phyloP scores from a whole-genome alignment of 2,329 filamentous ascomycete genomes.

The Neobulgaria alba region DNA sequence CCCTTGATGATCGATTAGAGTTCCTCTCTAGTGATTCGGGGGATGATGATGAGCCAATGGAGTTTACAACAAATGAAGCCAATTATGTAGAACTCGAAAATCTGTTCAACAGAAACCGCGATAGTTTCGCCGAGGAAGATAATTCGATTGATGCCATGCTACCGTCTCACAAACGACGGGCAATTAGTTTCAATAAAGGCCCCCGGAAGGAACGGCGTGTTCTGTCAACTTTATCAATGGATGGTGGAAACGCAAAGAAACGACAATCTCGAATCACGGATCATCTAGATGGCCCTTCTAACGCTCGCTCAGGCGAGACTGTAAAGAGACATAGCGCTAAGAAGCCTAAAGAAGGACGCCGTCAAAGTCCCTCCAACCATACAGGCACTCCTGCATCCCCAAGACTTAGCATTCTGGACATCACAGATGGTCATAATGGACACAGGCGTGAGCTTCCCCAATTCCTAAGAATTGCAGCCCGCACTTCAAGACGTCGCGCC shows the following conservation, averaged over 20 bases:
- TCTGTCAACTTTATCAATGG: conserved; percentile 7
- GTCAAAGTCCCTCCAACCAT: too few species aligned
- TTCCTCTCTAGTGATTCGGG: conserved; percentile 24
- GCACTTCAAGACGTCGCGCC: conserved; percentile 40
- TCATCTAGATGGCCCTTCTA: conserved; percentile 11
- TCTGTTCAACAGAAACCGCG: conserved; percentile 14
- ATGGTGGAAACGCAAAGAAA: conserved; percentile 1
- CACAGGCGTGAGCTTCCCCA: conserved; percentile 30
- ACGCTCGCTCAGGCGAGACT: neutral
- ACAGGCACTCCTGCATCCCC: conserved; percentile 27
- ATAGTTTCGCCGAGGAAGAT: conserved; percentile 25
- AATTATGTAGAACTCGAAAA: conserved; percentile 5
- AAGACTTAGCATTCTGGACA: conserved; percentile 51
- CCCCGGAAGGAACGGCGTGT: conserved; percentile 15
- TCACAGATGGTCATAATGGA: conserved; percentile 32
- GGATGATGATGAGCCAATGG: conserved; percentile 1
- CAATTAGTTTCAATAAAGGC: conserved; percentile 3
- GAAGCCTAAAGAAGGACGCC: neutral
- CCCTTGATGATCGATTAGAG: conserved; percentile 3
- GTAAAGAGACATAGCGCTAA: neutral
- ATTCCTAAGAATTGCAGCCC: conserved; percentile 54
- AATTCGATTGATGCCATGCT: conserved; percentile 29
- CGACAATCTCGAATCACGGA: conserved; percentile 25
- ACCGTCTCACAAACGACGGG: conserved; percentile 21
- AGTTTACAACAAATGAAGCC: conserved; percentile 11